Percentiles rank a stretch among this genome's conserved stretches.
phyloP scores from a whole-genome alignment of 177 flowering plant species.

The Vitis hybrid region DNA sequence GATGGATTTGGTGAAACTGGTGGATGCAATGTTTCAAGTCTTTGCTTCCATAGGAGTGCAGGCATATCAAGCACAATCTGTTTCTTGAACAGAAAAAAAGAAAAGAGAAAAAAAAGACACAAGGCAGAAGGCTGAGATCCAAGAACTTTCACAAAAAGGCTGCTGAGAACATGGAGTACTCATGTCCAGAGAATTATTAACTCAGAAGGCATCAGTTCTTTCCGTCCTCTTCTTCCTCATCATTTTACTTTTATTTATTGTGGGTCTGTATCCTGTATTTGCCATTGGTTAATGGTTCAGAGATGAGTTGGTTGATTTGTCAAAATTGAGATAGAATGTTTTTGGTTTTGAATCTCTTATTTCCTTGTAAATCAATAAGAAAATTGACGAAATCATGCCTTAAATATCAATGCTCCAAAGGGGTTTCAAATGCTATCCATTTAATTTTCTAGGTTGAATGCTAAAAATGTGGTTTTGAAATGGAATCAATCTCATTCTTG shows the following conservation, averaged over 20 bases:
- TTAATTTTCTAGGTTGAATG: not conserved
- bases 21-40: not conserved
- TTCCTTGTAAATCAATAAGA: not conserved
- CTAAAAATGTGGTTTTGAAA: no score
- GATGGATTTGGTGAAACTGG: no score
- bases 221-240: not conserved
- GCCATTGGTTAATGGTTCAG: constrained; percentile 14
- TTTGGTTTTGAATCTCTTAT: not conserved
- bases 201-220: constrained; percentile 6
- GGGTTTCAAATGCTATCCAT: not conserved
- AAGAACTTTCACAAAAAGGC: not conserved
- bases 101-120: not conserved
- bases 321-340: not conserved
- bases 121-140: not conserved
- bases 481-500: no score
- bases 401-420: not conserved
- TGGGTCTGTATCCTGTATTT: constrained; percentile 11
- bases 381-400: not conserved
- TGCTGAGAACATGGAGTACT: not conserved
- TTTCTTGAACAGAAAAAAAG: no score
- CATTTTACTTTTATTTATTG: constrained; percentile 2
- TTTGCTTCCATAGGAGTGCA: no score
- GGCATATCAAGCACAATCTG: no score
- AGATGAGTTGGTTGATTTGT: constrained; percentile 16
- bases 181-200: not conserved